These are phyloP conservation scores for Boletus sp. DNA, from an alignment of 1,284 basidiomycete genomes.

Conservation along the genomic window DNA sequence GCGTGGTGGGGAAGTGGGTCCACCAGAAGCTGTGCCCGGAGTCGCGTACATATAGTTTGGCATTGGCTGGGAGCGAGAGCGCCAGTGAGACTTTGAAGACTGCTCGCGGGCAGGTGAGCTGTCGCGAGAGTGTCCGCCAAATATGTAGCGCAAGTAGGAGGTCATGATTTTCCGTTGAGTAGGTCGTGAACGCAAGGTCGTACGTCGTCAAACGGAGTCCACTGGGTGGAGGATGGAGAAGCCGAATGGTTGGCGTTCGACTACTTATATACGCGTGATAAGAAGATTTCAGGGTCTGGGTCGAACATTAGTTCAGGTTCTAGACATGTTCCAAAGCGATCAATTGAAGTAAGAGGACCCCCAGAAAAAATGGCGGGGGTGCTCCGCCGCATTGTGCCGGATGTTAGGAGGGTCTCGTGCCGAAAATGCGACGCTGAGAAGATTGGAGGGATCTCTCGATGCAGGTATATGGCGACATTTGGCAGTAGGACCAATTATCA, in stretches of 20 bases:
- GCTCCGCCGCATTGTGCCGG: slow-evolving; percentile 12
- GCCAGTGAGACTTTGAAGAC: slow-evolving; percentile 29
- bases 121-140: slow-evolving; percentile 31
- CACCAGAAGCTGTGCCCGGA: slow-evolving; percentile 18
- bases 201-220: slow-evolving; percentile 9
- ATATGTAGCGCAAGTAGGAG: slow-evolving; percentile 36
- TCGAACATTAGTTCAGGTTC: slow-evolving; percentile 16
- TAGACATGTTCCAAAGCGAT: slow-evolving; percentile 19
- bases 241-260: not conserved
- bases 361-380: slow-evolving; percentile 28
- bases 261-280: slow-evolving; percentile 30
- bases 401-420: slow-evolving; percentile 20
- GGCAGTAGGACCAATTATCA: slow-evolving; percentile 23
- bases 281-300: slow-evolving; percentile 22
- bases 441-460: slow-evolving; percentile 17
- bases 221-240: slow-evolving; percentile 12
- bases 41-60: slow-evolving; percentile 31
- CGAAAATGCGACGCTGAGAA: slow-evolving; percentile 16
- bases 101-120: slow-evolving; percentile 25
- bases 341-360: slow-evolving; percentile 36
- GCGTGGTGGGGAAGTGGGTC: slow-evolving; percentile 27
- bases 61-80: slow-evolving; percentile 31
- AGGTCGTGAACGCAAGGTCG: slow-evolving; percentile 22
- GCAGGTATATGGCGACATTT: slow-evolving; percentile 6
- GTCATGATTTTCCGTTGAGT: slow-evolving; percentile 25